Evolutionary conservation across 2,329 filamentous ascomycete genomes (phyloP).

Genomic region (Aspergillus terreus): DNA sequence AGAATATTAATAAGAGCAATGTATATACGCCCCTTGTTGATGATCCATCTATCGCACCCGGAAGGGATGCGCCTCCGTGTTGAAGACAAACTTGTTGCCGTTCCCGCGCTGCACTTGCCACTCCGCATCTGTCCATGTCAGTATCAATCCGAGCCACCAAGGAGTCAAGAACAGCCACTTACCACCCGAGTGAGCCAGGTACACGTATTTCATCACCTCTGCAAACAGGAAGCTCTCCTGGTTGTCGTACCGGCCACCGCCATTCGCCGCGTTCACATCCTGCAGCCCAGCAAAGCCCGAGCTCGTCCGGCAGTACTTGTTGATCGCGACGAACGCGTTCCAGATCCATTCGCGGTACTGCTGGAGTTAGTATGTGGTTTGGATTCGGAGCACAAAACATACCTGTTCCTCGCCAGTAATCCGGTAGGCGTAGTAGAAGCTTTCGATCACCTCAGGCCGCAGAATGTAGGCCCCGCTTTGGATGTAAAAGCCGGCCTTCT

Average conservation of each 20-base stretch:
- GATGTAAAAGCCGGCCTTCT: conserved; percentile 69
- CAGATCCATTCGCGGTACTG: conserved; percentile 79
- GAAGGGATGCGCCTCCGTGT: conserved; percentile 61
- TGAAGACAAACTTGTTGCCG: conserved; percentile 57
- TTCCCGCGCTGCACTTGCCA: conserved; percentile 54
- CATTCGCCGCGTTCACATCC: conserved; percentile 62
- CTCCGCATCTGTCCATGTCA: conserved; percentile 47
- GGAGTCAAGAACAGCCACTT: conserved; percentile 5
- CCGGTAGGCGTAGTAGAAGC: conserved; percentile 81
- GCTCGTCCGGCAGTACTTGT: conserved; percentile 57
- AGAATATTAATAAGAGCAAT: too few species aligned
- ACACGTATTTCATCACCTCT: conserved; percentile 81
- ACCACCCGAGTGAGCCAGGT: conserved; percentile 60
- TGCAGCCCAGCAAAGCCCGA: conserved; percentile 64
- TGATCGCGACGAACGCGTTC: conserved; percentile 70
- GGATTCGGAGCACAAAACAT: conserved; percentile 1
- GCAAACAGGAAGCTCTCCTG: conserved; percentile 89
- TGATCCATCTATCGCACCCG: conserved; percentile 3
- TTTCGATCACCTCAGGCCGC: conserved; percentile 78
- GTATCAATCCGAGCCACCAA: not conserved
- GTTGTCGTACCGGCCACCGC: conserved; percentile 62
- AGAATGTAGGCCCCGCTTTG: conserved; percentile 60
- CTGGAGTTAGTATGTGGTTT: conserved; percentile 9
- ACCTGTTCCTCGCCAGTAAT: conserved; percentile 65
- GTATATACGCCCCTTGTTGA: too few species aligned